Conservation (phyloP, 2,329 filamentous ascomycete species). For the Diaporthe longicolla region DNA sequence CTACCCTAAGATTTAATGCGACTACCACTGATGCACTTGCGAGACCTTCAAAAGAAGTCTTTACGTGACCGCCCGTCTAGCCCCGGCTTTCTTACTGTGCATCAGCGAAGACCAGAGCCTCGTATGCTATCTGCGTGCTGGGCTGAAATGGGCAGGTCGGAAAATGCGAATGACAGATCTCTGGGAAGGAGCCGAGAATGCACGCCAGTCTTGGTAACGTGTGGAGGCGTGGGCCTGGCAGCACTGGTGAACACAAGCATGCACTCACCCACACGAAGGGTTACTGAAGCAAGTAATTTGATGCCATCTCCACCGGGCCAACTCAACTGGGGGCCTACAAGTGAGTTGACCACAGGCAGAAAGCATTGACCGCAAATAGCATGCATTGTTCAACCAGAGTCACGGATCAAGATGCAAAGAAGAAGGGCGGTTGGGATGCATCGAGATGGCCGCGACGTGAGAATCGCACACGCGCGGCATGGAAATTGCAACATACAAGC, state of each 20-base stretch:
- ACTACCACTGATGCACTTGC: neutral
- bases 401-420: neutral
- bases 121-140: neutral
- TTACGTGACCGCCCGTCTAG: neutral
- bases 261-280: neutral
- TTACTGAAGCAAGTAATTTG: too few species aligned
- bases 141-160: neutral
- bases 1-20: conserved; percentile 17
- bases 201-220: too few species aligned
- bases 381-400: neutral
- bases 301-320: neutral
- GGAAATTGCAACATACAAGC: neutral
- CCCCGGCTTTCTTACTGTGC: neutral
- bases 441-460: neutral
- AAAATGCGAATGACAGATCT: too few species aligned
- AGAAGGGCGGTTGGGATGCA: neutral
- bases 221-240: too few species aligned
- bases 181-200: neutral
- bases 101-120: neutral
- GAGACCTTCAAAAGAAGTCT: neutral
- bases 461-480: neutral
- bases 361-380: neutral
- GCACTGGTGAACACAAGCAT: too few species aligned
- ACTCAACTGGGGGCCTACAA: too few species aligned
- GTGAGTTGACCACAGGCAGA: neutral